Percentiles rank a stretch among this genome's conserved stretches.
Evolutionary conservation across 208 protist genomes (phyloP).

Genomic region (Trypanosoma theileri): DNA sequence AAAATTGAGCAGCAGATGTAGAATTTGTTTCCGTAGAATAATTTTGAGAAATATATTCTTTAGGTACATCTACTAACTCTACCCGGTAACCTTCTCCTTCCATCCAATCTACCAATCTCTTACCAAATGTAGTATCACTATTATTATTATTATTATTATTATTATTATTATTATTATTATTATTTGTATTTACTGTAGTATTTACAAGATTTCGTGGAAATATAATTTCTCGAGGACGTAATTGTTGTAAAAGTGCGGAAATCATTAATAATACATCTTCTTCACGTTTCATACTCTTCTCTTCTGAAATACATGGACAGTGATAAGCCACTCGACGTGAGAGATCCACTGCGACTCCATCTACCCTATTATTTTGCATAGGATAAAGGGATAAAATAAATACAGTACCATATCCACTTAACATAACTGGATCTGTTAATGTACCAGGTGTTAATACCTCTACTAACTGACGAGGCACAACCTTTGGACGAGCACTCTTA

Average conservation of each 20-base stretch:
- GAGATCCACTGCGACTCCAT: slow-evolving; percentile 81
- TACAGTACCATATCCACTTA: slow-evolving; percentile 63
- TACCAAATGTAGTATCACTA: slow-evolving; percentile 10
- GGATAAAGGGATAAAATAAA: slow-evolving; percentile 71
- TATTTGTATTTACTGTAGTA: too few relatives aligned
- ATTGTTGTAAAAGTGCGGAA: slow-evolving; percentile 68
- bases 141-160: not conserved
- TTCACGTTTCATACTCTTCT: not conserved
- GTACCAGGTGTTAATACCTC: slow-evolving; percentile 92
- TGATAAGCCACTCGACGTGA: slow-evolving; percentile 69
- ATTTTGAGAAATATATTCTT: not conserved
- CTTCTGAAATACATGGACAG: slow-evolving; percentile 44
- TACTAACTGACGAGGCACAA: slow-evolving; percentile 86
- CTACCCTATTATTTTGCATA: slow-evolving; percentile 30
- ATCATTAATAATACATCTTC: slow-evolving; percentile 24
- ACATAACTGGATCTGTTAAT: slow-evolving; percentile 82
- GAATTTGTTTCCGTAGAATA: not conserved
- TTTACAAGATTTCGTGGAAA: slow-evolving; percentile 30
- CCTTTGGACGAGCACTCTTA: slow-evolving; percentile 32
- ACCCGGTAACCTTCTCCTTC: slow-evolving; percentile 59
- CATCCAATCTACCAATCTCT: slow-evolving; percentile 42
- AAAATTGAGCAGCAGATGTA: slow-evolving; percentile 28
- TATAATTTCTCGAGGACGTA: slow-evolving; percentile 79
- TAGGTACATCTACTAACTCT: slow-evolving; percentile 28
- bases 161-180: not conserved